Evolutionary conservation across 2,329 filamentous ascomycete species (phyloP), one percentile per base, ranked within the genome.

Genomic region (Dactylellina sp.): DNA sequence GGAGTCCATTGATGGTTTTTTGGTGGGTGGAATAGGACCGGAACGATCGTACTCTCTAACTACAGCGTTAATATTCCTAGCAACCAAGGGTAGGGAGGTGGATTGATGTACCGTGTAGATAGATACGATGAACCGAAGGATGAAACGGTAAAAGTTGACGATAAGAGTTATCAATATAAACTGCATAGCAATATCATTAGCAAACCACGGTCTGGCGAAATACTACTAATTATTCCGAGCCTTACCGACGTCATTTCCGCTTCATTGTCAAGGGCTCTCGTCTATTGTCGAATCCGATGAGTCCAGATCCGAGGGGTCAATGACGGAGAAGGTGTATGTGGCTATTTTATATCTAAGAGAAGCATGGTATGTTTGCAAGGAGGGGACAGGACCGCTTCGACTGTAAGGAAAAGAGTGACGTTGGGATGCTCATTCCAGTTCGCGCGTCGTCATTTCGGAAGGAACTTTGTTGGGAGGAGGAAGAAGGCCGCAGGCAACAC

Each of bases 221-320:
- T n/a, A 16, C 25, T 18, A 25, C 11, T 5, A 9, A 37, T 14
- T 16, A n/a, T 55, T 44, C 53, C 39, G 39, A 32, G 22, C 12
- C 53, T 25, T 57, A 72, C 68, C 60, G 55, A 59, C 60, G 60
- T 65, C 68, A 72, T 72, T 25, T 59, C 53, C 22, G 49, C 61
- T 40, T 44, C 68, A 72, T 72, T 25, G 49, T 49, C 50, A 57
- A 11, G 12, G n/a, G 49, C n/a, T 12, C 12, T 12, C 25, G 44
- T 42, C 28, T n/a, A 39, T 28, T 25, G 37, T 12, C 37, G 2
- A 47, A 42, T 52, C 40, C 24, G 46, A 12, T 46, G 35, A 20
- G 16, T 40, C 32, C 32, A 11, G 18, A 40, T 55, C 14, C 32
- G 32, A 24, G 20, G 35, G 14, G n/a, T 16, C 20, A 24, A 16